phyloP scores from a whole-genome alignment of 495 filamentous ascomycete genomes.

The Daldinia bambusicola region DNA sequence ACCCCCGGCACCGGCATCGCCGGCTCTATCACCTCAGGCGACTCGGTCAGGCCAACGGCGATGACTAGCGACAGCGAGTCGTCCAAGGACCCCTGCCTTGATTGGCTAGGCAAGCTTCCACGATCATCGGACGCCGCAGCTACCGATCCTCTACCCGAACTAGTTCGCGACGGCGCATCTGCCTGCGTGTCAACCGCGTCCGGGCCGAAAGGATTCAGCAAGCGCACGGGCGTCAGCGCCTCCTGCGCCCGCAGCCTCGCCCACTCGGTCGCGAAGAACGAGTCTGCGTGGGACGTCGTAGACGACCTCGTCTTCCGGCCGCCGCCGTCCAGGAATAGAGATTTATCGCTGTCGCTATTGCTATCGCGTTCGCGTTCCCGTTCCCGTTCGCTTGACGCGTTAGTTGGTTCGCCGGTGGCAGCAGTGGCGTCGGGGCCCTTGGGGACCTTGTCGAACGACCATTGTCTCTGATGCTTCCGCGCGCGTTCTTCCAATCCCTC shows the following conservation, averaged over 20 bases:
- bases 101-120: constrained; percentile 21
- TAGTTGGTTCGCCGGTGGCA: too few species aligned
- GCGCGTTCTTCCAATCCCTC: not conserved
- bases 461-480: not conserved
- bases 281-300: not conserved
- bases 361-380: too few species aligned
- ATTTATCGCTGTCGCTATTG: not conserved
- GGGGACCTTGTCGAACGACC: too few species aligned
- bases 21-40: not conserved
- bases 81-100: not conserved
- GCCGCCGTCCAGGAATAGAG: constrained; percentile 18
- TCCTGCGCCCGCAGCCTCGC: constrained; percentile 17
- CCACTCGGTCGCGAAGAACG: constrained; percentile 40
- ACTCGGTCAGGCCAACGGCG: not conserved
- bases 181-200: not conserved
- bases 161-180: not conserved
- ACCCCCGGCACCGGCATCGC: not conserved
- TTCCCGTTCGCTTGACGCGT: too few species aligned
- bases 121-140: constrained; percentile 7
- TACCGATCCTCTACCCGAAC: too few species aligned
- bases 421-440: too few species aligned
- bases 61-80: not conserved
- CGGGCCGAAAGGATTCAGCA: not conserved
- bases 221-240: not conserved
- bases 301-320: not conserved